Percentiles rank a stretch among this genome's conserved stretches.
phyloP scores from a whole-genome alignment of 495 filamentous ascomycete species.

The Talaromyces trachyspermus region DNA sequence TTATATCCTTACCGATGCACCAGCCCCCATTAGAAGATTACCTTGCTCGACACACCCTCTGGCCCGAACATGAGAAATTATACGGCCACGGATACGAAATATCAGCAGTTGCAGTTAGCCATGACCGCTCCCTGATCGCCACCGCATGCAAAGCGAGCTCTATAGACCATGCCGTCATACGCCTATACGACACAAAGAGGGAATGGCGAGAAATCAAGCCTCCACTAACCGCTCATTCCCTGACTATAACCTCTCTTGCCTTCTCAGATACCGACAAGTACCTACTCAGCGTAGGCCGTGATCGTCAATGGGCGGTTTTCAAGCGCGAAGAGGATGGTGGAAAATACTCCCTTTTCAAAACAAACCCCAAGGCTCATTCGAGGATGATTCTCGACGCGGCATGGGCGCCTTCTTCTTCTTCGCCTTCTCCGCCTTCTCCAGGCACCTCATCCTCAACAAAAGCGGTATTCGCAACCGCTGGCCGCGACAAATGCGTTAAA shows the following conservation, averaged over 20 bases:
- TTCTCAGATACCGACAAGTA: constrained; percentile 70
- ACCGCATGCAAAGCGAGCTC: constrained; percentile 93
- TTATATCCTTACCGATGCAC: constrained; percentile 33
- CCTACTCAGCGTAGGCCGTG: constrained; percentile 82
- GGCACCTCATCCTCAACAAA: constrained; percentile 1
- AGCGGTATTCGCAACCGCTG: constrained; percentile 83
- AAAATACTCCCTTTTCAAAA: constrained; percentile 46
- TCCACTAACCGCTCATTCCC: constrained; percentile 66
- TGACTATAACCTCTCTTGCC: constrained; percentile 73
- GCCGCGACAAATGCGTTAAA: constrained; percentile 78
- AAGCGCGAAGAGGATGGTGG: constrained; percentile 34
- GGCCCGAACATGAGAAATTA: constrained; percentile 93
- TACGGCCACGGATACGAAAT: constrained; percentile 99
- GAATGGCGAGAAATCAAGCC: constrained; percentile 87
- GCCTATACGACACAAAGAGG: constrained; percentile 76
- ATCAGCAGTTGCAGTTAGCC: constrained; percentile 74
- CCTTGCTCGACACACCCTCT: constrained; percentile 82
- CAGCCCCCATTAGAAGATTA: constrained; percentile 85
- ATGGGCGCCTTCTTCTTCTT: constrained; percentile 56
- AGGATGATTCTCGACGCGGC: constrained; percentile 82
- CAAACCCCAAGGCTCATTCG: constrained; percentile 77
- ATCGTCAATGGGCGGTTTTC: constrained; percentile 85
- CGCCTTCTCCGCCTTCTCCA: no score
- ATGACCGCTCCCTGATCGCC: constrained; percentile 67
- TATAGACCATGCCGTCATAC: constrained; percentile 87